Conservation (phyloP, 2,329 filamentous ascomycete species). For the Chrysosporium queenslandicum region DNA sequence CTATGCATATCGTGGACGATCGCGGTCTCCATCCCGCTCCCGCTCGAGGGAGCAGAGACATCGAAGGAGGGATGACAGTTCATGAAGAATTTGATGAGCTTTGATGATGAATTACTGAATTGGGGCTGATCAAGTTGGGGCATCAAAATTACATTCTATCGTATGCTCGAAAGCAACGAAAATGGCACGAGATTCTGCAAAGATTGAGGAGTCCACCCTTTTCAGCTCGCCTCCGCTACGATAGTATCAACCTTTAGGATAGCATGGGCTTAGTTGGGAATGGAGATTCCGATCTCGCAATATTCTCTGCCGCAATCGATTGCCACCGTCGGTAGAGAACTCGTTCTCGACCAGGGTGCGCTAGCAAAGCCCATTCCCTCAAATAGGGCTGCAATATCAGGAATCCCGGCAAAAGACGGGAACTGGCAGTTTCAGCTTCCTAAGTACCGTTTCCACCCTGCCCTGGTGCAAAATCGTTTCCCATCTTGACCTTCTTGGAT, state of each 20-base stretch:
- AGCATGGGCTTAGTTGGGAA: not conserved
- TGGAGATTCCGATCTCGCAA: not conserved
- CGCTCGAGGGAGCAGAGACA: conserved; percentile 15
- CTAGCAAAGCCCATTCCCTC: not conserved
- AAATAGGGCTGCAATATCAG: not conserved
- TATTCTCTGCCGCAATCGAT: not conserved
- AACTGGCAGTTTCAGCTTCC: conserved; percentile 27
- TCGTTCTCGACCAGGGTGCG: no score
- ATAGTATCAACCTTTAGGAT: not conserved
- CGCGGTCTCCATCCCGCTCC: conserved; percentile 20
- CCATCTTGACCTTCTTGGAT: conserved; percentile 56
- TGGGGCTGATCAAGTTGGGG: not conserved
- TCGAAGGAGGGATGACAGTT: conserved; percentile 23
- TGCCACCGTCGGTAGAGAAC: no score
- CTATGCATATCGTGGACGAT: conserved; percentile 23
- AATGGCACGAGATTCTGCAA: not conserved
- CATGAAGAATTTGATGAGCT: not conserved
- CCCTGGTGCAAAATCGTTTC: conserved; percentile 54
- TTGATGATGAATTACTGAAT: not conserved
- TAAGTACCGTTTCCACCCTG: conserved; percentile 76
- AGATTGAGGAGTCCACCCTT: not conserved
- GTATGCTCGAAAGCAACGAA: not conserved
- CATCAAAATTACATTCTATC: not conserved
- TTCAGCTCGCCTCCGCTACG: not conserved
- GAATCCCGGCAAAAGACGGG: not conserved